These are phyloP conservation scores for Chaetomiaceae sp. DNA, from an alignment of 2,329 filamentous ascomycete species.

Conservation along the genomic window DNA sequence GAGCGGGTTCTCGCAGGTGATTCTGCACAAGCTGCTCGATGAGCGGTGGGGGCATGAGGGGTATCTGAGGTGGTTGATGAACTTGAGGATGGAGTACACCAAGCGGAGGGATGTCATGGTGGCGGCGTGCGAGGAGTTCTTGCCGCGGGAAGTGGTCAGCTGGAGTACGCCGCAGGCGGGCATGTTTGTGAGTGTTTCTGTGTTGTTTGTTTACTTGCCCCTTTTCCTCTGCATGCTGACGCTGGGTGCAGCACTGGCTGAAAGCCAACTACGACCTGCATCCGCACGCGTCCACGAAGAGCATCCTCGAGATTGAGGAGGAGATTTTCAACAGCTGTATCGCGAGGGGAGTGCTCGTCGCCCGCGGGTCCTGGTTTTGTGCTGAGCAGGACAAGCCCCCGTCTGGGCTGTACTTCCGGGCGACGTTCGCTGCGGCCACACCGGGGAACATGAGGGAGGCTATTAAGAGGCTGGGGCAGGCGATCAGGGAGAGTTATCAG, in stretches of 20 bases:
- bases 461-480: constrained; percentile 69
- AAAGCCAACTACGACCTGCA: constrained; percentile 63
- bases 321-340: constrained; percentile 78
- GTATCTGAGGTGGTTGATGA: constrained; percentile 84
- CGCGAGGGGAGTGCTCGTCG: constrained; percentile 71
- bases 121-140: constrained; percentile 70
- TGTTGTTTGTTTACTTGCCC: neutral
- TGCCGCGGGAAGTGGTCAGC: constrained; percentile 69
- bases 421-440: constrained; percentile 81
- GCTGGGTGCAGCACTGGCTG: constrained; percentile 60
- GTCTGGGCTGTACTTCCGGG: constrained; percentile 75
- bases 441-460: constrained; percentile 66
- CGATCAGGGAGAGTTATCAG: constrained; percentile 58
- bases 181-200: constrained; percentile 73
- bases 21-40: constrained; percentile 85
- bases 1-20: constrained; percentile 75
- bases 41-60: constrained; percentile 91
- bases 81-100: constrained; percentile 78
- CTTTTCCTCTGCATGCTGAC: neutral
- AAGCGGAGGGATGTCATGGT: constrained; percentile 71
- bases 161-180: constrained; percentile 80
- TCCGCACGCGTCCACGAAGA: constrained; percentile 51
- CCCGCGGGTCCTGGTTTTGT: constrained; percentile 86
- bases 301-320: constrained; percentile 69
- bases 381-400: constrained; percentile 61